phyloP scores from a whole-genome alignment of 2,329 filamentous ascomycete genomes.

The Fonsecaea nubica region DNA sequence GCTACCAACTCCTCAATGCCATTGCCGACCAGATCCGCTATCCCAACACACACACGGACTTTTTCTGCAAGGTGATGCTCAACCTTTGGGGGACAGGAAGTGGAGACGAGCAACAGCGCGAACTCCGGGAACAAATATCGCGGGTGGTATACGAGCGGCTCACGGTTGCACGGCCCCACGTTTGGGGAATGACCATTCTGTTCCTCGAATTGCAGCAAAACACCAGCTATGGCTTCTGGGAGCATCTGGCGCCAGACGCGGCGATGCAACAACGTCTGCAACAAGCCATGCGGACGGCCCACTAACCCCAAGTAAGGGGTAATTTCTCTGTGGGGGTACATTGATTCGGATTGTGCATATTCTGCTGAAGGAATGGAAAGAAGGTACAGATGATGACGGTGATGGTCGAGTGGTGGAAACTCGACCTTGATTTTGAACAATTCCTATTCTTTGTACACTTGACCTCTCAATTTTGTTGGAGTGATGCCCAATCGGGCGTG shows the following conservation, averaged over 20 bases:
- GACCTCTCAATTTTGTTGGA: conserved; percentile 26
- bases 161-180: conserved; percentile 87
- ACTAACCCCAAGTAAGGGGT: conserved; percentile 15
- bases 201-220: conserved; percentile 91
- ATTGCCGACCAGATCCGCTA: conserved; percentile 92
- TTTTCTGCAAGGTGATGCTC: conserved; percentile 85
- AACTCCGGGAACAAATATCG: conserved; percentile 89
- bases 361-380: not conserved
- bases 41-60: conserved; percentile 87
- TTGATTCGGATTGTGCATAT: conserved; percentile 19
- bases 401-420: not conserved
- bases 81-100: conserved; percentile 76
- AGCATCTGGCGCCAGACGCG: conserved; percentile 47
- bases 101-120: conserved; percentile 73
- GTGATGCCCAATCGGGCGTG: conserved; percentile 17
- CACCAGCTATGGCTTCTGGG: conserved; percentile 88
- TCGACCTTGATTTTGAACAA: conserved; percentile 25
- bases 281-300: conserved; percentile 34
- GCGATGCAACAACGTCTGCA: conserved; percentile 36
- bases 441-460: conserved; percentile 36
- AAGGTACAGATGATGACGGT: not conserved
- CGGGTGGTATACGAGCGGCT: conserved; percentile 86
- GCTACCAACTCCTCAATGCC: conserved; percentile 82
- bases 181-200: conserved; percentile 91
- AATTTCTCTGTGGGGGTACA: conserved; percentile 10